These are phyloP conservation scores for Ceratobasidium sp. DNA, from an alignment of 1,284 basidiomycete genomes.

Conservation along the genomic window DNA sequence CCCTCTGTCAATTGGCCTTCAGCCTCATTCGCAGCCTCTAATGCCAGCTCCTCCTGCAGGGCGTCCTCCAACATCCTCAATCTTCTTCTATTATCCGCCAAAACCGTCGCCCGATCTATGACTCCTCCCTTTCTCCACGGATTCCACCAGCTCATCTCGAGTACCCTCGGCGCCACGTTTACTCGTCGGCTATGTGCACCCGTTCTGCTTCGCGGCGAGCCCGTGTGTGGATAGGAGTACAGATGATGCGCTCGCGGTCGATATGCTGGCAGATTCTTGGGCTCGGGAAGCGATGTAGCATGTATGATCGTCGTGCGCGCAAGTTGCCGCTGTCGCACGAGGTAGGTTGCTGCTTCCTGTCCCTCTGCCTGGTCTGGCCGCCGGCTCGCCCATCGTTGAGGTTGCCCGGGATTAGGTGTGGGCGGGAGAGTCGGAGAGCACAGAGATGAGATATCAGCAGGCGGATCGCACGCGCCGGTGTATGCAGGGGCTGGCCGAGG, in stretches of 20 bases:
- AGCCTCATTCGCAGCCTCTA: background rate
- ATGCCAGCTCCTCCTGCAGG: background rate
- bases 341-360: constrained; percentile 1
- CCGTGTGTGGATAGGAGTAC: background rate
- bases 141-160: constrained; percentile 1
- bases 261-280: background rate
- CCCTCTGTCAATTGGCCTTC: background rate
- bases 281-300: constrained; percentile 23
- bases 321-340: constrained; percentile 16
- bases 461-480: background rate
- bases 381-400: background rate
- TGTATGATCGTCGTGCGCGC: constrained; percentile 13
- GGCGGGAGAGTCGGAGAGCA: constrained; percentile 11
- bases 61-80: constrained; percentile 11
- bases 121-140: constrained; percentile 16
- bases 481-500: background rate
- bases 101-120: background rate
- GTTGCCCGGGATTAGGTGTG: constrained; percentile 21
- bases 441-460: constrained; percentile 13
- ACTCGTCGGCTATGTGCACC: constrained; percentile 25
- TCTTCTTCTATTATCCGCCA: background rate
- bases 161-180: constrained; percentile 6
- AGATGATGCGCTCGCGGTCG: background rate
- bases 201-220: background rate
- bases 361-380: background rate